Conservation (phyloP, 78 protist genomes). For the Cavenderia fasciculata region DNA sequence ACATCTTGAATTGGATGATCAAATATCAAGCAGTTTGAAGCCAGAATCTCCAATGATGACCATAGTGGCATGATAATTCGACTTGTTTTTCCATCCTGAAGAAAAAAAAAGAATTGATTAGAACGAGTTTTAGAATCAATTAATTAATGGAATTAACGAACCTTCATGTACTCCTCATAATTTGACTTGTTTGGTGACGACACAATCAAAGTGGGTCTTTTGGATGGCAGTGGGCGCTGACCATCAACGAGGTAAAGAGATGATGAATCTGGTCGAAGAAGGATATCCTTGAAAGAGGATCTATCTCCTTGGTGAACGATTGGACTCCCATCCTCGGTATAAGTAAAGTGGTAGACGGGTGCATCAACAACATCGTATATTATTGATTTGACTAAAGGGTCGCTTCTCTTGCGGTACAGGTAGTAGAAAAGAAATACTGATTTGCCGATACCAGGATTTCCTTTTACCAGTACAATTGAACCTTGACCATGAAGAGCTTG, state of each 20-base stretch:
- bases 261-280: background rate
- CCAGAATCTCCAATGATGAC: background rate
- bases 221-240: background rate
- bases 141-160: no score
- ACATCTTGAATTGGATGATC: background rate
- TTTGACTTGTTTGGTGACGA: background rate
- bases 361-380: background rate
- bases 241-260: background rate
- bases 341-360: background rate
- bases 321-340: background rate
- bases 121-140: no score
- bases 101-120: no score
- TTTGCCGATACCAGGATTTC: constrained; percentile 3
- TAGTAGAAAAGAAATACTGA: background rate
- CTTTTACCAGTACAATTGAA: background rate
- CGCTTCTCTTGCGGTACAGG: background rate
- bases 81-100: background rate
- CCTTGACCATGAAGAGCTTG: background rate
- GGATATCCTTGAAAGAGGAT: background rate
- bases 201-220: background rate
- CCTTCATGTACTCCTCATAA: background rate
- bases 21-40: background rate
- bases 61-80: background rate
- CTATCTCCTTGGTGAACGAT: background rate
- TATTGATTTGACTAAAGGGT: background rate